Base-by-base conservation (phyloP, 2,329 filamentous ascomycete genomes). In the Mariannaea elegans region DNA sequence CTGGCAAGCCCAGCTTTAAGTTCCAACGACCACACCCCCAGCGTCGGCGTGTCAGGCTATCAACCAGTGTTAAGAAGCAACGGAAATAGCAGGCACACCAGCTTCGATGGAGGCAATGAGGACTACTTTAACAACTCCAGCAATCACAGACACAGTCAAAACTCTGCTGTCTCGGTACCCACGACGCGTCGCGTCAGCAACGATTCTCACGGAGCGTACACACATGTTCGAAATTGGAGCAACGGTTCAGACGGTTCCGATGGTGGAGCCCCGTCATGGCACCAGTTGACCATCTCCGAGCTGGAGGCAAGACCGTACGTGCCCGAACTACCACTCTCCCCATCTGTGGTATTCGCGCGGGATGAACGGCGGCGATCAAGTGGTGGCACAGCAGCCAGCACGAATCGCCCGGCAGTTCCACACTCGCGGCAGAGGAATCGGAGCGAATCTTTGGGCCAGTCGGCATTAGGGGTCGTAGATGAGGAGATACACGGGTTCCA, bases 401-500 rank as follows among this genome's bases (percentile, higher is more conserved):
- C 61, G 39, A 59, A 36, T 3, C 62, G 73, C 7, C 72, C 72
- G n/a, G 56, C 70, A 5, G 49, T 69, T 4, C 48, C 62, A 2
- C 71, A 73, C 24, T 69, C 70, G 14, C 68, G 75, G 14, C 63
- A 60, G 58, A 63, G 67, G 59, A 56, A 58, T 46, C 61, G 68
- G 5, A 71, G 68, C 16, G 68, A 71, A 27, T 71, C 68, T 1
- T 32, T 65, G 2, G 68, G 65, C 0, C 68, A 67, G 36, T 59
- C 59, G 5, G 49, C 64, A 32, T 58, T 75, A 29, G 67, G 64
- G 16, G 65, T 69, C 2, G 78, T 83, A 29, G 75, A 71, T 42
- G 82, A 84, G 65, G 80, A 82, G 56, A 73, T 82, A 49, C 81
- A 84, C 51, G 82, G 82, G 3, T 78, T 81, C 34, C 80, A 83